A percentile compares a stretch with the other conserved stretches of the same genome.
phyloP scores from a whole-genome alignment of 768 basidiomycete genomes.

The Naematelia aurantialba region DNA sequence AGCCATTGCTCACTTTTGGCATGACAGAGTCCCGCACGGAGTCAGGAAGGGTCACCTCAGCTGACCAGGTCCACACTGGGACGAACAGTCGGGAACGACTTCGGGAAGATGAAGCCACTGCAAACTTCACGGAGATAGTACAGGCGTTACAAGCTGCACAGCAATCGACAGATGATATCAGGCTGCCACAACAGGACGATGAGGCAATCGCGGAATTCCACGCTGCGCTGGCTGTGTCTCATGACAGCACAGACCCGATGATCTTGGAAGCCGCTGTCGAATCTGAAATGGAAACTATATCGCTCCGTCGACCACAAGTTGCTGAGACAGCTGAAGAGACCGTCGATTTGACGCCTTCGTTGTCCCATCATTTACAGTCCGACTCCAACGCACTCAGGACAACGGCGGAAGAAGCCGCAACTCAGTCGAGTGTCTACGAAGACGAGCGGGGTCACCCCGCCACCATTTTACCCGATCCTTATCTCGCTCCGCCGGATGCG shows the following conservation, averaged over 20 bases:
- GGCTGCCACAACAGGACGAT: background rate
- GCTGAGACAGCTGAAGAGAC: background rate
- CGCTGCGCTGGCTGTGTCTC: background rate
- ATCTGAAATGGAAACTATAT: background rate
- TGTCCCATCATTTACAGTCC: background rate
- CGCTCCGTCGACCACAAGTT: background rate
- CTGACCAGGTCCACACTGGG: too few species aligned
- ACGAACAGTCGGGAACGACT: background rate
- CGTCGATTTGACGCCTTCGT: background rate
- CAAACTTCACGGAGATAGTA: background rate
- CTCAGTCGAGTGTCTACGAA: constrained; percentile 9
- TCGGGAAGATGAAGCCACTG: background rate
- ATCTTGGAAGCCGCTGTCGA: background rate
- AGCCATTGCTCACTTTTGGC: too few species aligned
- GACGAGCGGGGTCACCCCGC: constrained; percentile 12
- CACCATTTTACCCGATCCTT: constrained; percentile 25
- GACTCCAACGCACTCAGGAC: background rate
- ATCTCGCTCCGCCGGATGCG: constrained; percentile 26
- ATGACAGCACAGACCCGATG: background rate
- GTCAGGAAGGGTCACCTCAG: too few species aligned
- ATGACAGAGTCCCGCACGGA: too few species aligned
- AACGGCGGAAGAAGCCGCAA: background rate
- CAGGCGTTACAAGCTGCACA: background rate
- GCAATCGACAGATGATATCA: background rate
- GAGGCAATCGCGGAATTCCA: background rate